Conservation (phyloP, 139 green algal species). For the Asterochloris erici region DNA sequence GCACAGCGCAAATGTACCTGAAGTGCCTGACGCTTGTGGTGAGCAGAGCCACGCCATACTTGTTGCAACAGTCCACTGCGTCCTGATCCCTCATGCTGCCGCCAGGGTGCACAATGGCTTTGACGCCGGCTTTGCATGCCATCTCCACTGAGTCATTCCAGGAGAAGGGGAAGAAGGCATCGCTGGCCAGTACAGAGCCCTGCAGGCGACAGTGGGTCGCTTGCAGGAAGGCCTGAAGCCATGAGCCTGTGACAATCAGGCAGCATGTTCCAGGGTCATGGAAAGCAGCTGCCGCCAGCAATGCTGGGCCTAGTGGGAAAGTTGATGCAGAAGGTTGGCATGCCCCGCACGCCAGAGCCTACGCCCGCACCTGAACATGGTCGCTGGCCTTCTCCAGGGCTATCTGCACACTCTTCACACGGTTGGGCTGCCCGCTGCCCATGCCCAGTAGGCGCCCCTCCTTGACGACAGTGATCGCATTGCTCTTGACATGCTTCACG, state of each 20-base stretch:
- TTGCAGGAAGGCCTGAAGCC: neutral
- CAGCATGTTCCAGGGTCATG: neutral
- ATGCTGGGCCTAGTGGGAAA: no score
- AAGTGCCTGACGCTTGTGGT: slow-evolving; percentile 95
- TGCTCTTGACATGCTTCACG: slow-evolving; percentile 99
- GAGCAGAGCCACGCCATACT: slow-evolving; percentile 95
- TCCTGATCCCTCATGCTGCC: slow-evolving; percentile 92
- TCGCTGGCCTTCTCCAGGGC: slow-evolving; percentile 92
- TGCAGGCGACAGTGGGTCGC: slow-evolving; percentile 22
- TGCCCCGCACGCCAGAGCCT: no score
- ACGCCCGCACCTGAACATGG: slow-evolving; percentile 58
- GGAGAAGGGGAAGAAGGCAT: slow-evolving; percentile 99
- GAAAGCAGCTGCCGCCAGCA: neutral
- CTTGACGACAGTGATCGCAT: slow-evolving; percentile 98
- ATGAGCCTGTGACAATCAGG: neutral
- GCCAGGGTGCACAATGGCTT: slow-evolving; percentile 94
- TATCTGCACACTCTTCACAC: slow-evolving; percentile 92
- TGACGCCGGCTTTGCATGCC: slow-evolving; percentile 92
- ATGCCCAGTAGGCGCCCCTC: slow-evolving; percentile 90
- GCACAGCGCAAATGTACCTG: slow-evolving; percentile 54
- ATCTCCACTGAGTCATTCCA: slow-evolving; percentile 96
- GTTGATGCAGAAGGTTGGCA: no score
- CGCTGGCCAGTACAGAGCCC: slow-evolving; percentile 86
- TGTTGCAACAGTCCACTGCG: slow-evolving; percentile 96
- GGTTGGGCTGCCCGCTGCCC: slow-evolving; percentile 98